Conservation (phyloP, 2,329 filamentous ascomycete species). For the Arthrobotrys entomopaga region DNA sequence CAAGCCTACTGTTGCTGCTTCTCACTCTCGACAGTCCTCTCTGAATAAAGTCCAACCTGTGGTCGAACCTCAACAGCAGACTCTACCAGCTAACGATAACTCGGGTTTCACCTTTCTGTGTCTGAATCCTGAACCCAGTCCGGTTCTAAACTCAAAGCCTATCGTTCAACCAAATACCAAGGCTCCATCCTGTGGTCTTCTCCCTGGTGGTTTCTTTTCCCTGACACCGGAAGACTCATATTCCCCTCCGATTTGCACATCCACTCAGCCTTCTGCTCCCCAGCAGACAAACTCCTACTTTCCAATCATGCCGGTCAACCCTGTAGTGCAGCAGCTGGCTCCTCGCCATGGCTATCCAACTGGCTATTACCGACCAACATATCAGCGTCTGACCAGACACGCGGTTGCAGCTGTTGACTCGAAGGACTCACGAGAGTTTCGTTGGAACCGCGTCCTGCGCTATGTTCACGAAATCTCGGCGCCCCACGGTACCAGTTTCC, state of each 20-base stretch:
- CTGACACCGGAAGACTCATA: conserved; percentile 58
- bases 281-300: conserved; percentile 45
- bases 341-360: conserved; percentile 48
- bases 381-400: conserved; percentile 56
- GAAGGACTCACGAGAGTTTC: conserved; percentile 58
- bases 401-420: conserved; percentile 57
- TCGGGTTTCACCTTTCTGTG: conserved; percentile 42
- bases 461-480: conserved; percentile 57
- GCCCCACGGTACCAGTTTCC: conserved; percentile 39
- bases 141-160: conserved; percentile 13
- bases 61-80: conserved; percentile 12
- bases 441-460: conserved; percentile 59
- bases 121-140: conserved; percentile 46
- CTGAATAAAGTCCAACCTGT: conserved; percentile 16
- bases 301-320: conserved; percentile 57
- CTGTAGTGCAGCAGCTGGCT: conserved; percentile 56
- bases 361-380: conserved; percentile 41
- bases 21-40: conserved; percentile 47
- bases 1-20: conserved; percentile 19
- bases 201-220: conserved; percentile 59
- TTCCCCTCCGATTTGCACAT: conserved; percentile 56
- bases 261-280: conserved; percentile 44
- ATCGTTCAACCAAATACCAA: conserved; percentile 30
- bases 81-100: conserved; percentile 20
- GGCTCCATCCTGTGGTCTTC: conserved; percentile 28